phyloP scores from a whole-genome alignment of 2,329 filamentous ascomycete genomes.

The Hortaea werneckii region DNA sequence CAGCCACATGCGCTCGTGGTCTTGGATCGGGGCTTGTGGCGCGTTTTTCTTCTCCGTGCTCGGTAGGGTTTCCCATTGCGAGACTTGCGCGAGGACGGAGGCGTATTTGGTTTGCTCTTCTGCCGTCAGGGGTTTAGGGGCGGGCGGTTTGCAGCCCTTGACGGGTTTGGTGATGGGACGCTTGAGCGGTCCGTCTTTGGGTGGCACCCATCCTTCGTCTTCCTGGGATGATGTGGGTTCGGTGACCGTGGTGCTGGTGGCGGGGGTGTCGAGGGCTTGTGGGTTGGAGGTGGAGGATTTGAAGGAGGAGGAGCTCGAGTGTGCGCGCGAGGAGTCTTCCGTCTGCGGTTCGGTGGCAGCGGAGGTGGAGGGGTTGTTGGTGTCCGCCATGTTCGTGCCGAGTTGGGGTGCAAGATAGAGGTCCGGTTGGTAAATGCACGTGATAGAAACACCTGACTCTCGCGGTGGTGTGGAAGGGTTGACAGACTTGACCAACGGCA shows the following conservation, averaged over 20 bases:
- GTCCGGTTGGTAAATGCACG: too few relatives aligned
- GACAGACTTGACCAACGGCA: too few relatives aligned
- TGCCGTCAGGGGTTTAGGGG: conserved; percentile 52
- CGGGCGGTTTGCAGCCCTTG: conserved; percentile 45
- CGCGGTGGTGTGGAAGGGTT: too few relatives aligned
- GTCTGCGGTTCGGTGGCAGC: background rate
- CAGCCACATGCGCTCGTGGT: conserved; percentile 78
- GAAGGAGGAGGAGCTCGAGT: conserved; percentile 20
- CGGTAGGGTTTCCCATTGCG: conserved; percentile 60
- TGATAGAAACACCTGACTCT: too few relatives aligned
- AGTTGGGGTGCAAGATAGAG: too few relatives aligned
- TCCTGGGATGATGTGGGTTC: conserved; percentile 8
- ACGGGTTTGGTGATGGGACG: conserved; percentile 23
- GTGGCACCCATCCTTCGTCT: conserved; percentile 17
- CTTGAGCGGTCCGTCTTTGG: conserved; percentile 21
- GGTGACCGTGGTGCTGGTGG: conserved; percentile 14
- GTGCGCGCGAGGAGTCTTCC: conserved; percentile 11
- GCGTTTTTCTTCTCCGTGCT: conserved; percentile 51
- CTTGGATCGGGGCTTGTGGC: conserved; percentile 55
- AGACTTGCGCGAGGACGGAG: conserved; percentile 59
- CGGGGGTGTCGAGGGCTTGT: conserved; percentile 13
- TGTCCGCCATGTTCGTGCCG: background rate
- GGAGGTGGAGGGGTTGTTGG: background rate
- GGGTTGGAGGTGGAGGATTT: conserved; percentile 16
- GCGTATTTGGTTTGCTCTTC: conserved; percentile 80